Evolutionary conservation across 768 basidiomycete genomes (phyloP).

Genomic region (Pulveroboletus sp.): DNA sequence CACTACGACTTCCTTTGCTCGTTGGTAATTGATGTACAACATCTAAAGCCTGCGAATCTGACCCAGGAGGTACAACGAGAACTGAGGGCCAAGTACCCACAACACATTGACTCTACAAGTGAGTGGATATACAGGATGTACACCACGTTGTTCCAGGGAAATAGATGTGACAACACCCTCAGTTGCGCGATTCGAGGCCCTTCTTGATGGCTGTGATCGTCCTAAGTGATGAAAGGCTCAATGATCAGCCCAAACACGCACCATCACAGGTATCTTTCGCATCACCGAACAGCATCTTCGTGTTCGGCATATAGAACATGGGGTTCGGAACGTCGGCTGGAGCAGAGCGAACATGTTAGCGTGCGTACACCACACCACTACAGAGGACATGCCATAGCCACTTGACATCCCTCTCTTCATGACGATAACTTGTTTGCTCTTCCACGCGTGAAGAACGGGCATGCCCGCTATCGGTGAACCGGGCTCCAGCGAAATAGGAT

Average conservation of each 20-base stretch:
- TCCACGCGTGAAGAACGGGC: conserved; percentile 91
- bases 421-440: conserved; percentile 87
- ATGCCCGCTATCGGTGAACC: conserved; percentile 88
- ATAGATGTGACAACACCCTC: neutral
- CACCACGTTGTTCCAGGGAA: conserved; percentile 5
- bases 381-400: conserved; percentile 61
- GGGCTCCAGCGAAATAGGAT: conserved; percentile 82
- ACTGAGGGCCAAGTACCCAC: conserved; percentile 2
- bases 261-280: conserved; percentile 90
- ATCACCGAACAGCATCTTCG: conserved; percentile 90
- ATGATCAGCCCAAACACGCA: conserved; percentile 24
- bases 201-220: conserved; percentile 50
- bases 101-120: conserved; percentile 9
- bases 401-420: conserved; percentile 91
- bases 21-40: conserved; percentile 7
- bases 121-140: conserved; percentile 21
- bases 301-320: conserved; percentile 89
- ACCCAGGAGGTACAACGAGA: neutral
- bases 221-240: neutral
- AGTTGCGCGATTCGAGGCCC: conserved; percentile 42
- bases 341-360: neutral
- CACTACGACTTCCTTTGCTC: conserved; percentile 12
- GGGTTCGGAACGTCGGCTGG: conserved; percentile 88
- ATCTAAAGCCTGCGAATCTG: neutral
- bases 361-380: neutral